Evolutionary conservation across 192 early-diverging fungal genomes (phyloP).

Genomic region (Umbelopsis isabellina): DNA sequence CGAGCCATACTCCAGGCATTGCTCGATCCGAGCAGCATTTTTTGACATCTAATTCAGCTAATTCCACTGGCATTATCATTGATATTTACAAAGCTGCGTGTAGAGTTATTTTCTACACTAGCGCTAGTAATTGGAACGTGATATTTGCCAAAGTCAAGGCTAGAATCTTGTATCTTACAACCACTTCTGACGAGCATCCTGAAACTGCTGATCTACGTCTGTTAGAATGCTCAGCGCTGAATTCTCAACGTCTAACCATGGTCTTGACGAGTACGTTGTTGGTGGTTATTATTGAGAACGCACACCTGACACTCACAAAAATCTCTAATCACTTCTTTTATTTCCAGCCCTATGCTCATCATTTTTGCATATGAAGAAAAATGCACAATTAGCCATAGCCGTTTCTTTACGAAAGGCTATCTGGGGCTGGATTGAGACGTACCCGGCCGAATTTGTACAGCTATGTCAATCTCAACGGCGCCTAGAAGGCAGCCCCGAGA

Average conservation of each 20-base stretch:
- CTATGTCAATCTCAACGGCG: constrained; percentile 67
- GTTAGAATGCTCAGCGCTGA: constrained; percentile 84
- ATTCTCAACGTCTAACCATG: constrained; percentile 70
- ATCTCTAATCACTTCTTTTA: neutral
- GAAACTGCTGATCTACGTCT: constrained; percentile 84
- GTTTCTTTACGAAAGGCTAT: constrained; percentile 79
- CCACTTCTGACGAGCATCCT: constrained; percentile 67
- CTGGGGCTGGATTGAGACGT: constrained; percentile 93
- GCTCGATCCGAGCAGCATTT: constrained; percentile 38
- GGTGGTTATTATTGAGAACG: neutral
- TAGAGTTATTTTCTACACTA: constrained; percentile 82
- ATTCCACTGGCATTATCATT: constrained; percentile 52
- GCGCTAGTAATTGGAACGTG: constrained; percentile 87
- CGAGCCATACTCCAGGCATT: constrained; percentile 35
- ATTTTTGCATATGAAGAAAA: constrained; percentile 63
- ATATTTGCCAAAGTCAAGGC: constrained; percentile 74
- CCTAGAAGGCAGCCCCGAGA: constrained; percentile 71
- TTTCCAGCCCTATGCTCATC: constrained; percentile 50
- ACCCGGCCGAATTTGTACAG: constrained; percentile 80
- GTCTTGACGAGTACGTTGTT: constrained; percentile 59
- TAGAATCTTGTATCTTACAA: constrained; percentile 64
- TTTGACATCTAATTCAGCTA: constrained; percentile 20
- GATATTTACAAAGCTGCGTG: constrained; percentile 87
- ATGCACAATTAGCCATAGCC: constrained; percentile 76
- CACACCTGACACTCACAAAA: neutral